phyloP scores from a whole-genome alignment of 2,329 filamentous ascomycete species.

The Fusarium anguioides region DNA sequence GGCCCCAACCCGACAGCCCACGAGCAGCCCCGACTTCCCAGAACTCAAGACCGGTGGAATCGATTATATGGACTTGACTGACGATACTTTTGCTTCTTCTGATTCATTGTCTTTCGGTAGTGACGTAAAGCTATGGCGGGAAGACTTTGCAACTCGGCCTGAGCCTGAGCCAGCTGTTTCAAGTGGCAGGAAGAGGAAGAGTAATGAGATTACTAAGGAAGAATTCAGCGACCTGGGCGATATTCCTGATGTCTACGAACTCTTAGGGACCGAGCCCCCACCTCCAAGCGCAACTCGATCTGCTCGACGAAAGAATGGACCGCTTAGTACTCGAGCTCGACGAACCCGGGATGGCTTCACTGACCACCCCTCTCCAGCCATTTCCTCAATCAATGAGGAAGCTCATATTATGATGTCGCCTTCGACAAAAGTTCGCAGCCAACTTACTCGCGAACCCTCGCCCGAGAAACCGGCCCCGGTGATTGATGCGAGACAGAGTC shows the following conservation, averaged over 20 bases:
- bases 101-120: conserved; percentile 52
- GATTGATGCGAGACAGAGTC: conserved; percentile 2
- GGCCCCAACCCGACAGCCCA: conserved; percentile 3
- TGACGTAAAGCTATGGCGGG: conserved; percentile 56
- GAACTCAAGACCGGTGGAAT: conserved; percentile 51
- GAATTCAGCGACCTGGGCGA: conserved; percentile 55
- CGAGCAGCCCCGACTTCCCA: conserved; percentile 49
- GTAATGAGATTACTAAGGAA: conserved; percentile 57
- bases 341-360: conserved; percentile 28
- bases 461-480: conserved; percentile 7
- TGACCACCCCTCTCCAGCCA: background rate
- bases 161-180: conserved; percentile 52
- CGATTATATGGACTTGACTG: conserved; percentile 56
- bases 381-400: conserved; percentile 34
- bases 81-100: conserved; percentile 49
- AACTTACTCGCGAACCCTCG: conserved; percentile 19
- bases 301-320: conserved; percentile 34
- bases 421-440: conserved; percentile 38
- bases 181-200: conserved; percentile 64
- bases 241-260: conserved; percentile 66
- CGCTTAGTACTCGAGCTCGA: conserved; percentile 33
- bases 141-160: conserved; percentile 55
- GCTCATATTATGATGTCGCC: conserved; percentile 42
- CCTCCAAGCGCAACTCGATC: conserved; percentile 50
- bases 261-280: conserved; percentile 56